Percentiles rank a stretch among this genome's conserved stretches.
Conservation (phyloP, 306 rosid species). For the Pyrus pyrifolia region DNA sequence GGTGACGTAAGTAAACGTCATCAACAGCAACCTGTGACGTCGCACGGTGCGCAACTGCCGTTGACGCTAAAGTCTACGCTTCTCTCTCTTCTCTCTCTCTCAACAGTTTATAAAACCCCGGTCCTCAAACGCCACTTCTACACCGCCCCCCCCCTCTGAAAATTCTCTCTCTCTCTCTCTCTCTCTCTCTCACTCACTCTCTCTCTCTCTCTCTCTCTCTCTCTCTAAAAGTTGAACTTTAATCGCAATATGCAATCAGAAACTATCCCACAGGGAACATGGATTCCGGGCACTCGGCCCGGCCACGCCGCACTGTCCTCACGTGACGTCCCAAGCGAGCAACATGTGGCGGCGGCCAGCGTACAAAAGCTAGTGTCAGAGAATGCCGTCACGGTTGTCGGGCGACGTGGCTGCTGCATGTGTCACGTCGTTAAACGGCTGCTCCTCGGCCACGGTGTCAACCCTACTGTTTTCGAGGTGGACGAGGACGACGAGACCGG, state of each 20-base stretch:
- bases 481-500: constrained; percentile 44
- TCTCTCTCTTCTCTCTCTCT: constrained; percentile 2
- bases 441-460: constrained; percentile 75
- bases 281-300: constrained; percentile 9
- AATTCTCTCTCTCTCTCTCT: neutral
- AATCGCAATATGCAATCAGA: constrained; percentile 45
- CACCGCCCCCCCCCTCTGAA: neutral
- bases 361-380: constrained; percentile 38
- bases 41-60: constrained; percentile 38
- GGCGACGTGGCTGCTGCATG: constrained; percentile 78
- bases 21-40: constrained; percentile 44
- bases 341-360: neutral
- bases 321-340: neutral
- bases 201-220: neutral
- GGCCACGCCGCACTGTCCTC: neutral
- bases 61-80: constrained; percentile 53
- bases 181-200: neutral
- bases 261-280: constrained; percentile 62
- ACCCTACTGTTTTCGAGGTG: constrained; percentile 67
- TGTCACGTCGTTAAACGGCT: constrained; percentile 68
- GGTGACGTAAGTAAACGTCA: constrained; percentile 41
- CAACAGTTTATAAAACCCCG: neutral
- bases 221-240: neutral
- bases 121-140: neutral
- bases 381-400: constrained; percentile 69